Conservation (phyloP, 2,329 filamentous ascomycete genomes). For the Akanthomyces lecanii region DNA sequence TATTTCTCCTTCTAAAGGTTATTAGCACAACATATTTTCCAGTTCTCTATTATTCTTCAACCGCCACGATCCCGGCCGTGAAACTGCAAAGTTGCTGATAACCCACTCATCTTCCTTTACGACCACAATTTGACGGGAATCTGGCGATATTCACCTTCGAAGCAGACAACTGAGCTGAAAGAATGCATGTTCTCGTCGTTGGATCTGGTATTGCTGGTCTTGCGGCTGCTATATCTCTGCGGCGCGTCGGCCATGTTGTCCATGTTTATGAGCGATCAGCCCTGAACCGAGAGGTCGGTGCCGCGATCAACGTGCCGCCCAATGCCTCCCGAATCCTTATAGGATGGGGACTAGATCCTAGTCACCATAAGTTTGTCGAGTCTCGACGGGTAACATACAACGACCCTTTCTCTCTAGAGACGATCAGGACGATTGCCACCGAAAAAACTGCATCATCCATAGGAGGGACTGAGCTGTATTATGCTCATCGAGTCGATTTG, state of each 20-base stretch:
- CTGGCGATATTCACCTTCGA: neutral
- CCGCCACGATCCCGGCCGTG: neutral
- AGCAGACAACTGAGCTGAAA: neutral
- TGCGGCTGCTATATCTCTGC: slow-evolving; percentile 19
- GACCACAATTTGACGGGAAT: neutral
- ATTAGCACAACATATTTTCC: no score
- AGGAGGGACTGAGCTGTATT: slow-evolving; percentile 32
- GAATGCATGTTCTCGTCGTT: slow-evolving; percentile 28
- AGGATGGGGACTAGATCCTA: slow-evolving; percentile 33
- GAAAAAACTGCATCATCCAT: slow-evolving; percentile 21
- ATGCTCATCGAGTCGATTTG: slow-evolving; percentile 37
- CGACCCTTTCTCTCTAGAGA: slow-evolving; percentile 27
- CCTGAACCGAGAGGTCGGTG: slow-evolving; percentile 34
- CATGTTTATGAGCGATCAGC: slow-evolving; percentile 23
- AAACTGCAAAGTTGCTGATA: neutral
- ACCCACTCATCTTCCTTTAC: neutral
- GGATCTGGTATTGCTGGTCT: slow-evolving; percentile 37
- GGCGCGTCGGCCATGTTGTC: neutral
- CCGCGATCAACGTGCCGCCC: slow-evolving; percentile 35
- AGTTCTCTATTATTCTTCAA: neutral
- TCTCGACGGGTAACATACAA: slow-evolving; percentile 16
- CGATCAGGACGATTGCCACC: slow-evolving; percentile 9
- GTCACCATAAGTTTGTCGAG: slow-evolving; percentile 24
- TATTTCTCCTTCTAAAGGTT: neutral
- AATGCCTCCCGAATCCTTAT: slow-evolving; percentile 33